These are phyloP conservation scores for Cystofilobasidium capitatum DNA, from an alignment of 768 basidiomycete species.

Conservation along the genomic window DNA sequence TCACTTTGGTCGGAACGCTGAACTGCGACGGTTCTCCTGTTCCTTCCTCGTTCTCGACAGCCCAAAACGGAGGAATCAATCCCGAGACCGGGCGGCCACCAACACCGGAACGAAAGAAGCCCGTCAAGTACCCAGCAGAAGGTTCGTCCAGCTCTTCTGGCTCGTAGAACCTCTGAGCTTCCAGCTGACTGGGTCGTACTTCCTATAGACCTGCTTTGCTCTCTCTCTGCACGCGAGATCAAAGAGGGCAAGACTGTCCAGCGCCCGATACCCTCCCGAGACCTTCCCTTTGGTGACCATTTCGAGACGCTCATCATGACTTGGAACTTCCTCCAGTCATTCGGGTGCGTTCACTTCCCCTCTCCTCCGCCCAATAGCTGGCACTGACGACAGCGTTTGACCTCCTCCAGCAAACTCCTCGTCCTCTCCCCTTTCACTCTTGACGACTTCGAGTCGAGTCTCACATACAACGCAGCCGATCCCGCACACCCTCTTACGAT, in stretches of 20 bases:
- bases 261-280: slow-evolving; percentile 45
- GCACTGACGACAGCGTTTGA: not conserved
- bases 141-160: not conserved
- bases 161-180: not conserved
- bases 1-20: not conserved
- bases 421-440: slow-evolving; percentile 79
- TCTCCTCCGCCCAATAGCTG: not conserved
- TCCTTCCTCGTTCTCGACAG: not conserved
- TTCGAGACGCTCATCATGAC: slow-evolving; percentile 82
- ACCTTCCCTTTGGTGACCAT: slow-evolving; percentile 52
- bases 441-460: slow-evolving; percentile 81
- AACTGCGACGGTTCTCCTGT: too few relatives aligned
- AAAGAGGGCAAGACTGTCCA: slow-evolving; percentile 61
- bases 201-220: slow-evolving; percentile 25
- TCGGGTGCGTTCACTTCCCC: slow-evolving; percentile 56
- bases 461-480: slow-evolving; percentile 64
- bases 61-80: not conserved
- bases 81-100: slow-evolving; percentile 31
- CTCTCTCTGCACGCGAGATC: slow-evolving; percentile 66
- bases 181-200: not conserved
- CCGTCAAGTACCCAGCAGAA: slow-evolving; percentile 83
- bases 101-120: slow-evolving; percentile 65
- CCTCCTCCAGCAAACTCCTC: slow-evolving; percentile 59
- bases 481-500: slow-evolving; percentile 65
- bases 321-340: slow-evolving; percentile 90